A percentile compares a stretch with the other conserved stretches of the same genome.
These are phyloP conservation scores for Adansonia digitata DNA, from an alignment of 345 rosid species.

Conservation along the genomic window DNA sequence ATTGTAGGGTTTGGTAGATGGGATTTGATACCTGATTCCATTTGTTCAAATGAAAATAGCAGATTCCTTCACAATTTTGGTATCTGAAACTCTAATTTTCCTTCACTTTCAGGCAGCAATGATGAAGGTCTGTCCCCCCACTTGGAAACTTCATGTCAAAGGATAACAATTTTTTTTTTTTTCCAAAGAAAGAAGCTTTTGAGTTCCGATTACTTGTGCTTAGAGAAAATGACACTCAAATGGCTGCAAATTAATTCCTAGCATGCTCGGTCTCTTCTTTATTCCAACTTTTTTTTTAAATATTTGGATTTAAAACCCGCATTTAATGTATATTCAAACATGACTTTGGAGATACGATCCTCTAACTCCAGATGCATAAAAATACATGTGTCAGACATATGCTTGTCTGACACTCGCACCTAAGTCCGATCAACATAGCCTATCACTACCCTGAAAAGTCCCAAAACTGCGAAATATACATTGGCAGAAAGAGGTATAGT, in stretches of 20 bases:
- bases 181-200: slow-evolving; percentile 13
- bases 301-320: no score
- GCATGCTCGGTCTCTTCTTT: no score
- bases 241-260: slow-evolving; percentile 13
- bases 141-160: slow-evolving; percentile 16
- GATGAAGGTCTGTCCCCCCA: slow-evolving; percentile 10
- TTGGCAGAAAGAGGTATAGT: neutral
- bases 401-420: no score
- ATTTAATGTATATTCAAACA: no score
- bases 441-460: neutral
- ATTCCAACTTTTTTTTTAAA: no score
- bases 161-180: neutral
- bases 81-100: neutral
- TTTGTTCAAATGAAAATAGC: neutral
- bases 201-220: slow-evolving; percentile 12
- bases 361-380: no score
- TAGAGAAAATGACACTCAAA: slow-evolving; percentile 15
- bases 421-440: neutral
- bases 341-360: no score
- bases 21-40: slow-evolving; percentile 21
- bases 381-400: no score
- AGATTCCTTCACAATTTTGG: slow-evolving; percentile 12
- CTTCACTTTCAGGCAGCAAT: slow-evolving; percentile 10
- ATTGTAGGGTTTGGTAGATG: neutral
- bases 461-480: neutral